phyloP scores from a whole-genome alignment of 2,329 filamentous ascomycete species.

The Venturia nashicola region DNA sequence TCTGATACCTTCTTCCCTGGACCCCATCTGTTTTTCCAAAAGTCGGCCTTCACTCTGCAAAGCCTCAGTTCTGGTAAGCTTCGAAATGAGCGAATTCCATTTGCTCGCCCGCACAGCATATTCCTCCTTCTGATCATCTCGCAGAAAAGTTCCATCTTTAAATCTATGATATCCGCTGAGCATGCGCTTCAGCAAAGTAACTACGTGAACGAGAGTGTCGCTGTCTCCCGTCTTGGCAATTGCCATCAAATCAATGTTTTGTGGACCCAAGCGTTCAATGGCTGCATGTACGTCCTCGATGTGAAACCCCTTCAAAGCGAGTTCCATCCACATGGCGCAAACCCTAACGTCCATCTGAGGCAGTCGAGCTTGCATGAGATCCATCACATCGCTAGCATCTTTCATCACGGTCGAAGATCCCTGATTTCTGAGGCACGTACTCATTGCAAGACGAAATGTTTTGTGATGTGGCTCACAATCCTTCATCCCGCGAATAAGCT shows the following conservation, averaged over 20 bases:
- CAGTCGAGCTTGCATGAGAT: slow-evolving; percentile 43
- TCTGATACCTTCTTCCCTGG: neutral
- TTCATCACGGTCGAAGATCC: slow-evolving; percentile 58
- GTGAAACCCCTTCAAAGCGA: slow-evolving; percentile 34
- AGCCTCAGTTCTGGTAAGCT: neutral
- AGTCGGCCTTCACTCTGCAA: neutral
- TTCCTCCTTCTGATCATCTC: neutral
- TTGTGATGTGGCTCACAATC: slow-evolving; percentile 19
- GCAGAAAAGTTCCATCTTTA: neutral
- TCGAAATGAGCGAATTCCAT: neutral
- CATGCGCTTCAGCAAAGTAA: neutral
- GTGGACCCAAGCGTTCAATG: slow-evolving; percentile 1
- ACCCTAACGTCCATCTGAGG: slow-evolving; percentile 37
- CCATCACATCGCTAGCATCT: slow-evolving; percentile 52
- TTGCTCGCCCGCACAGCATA: neutral
- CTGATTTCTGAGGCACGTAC: slow-evolving; percentile 62
- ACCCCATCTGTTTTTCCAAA: neutral
- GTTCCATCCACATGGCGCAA: slow-evolving; percentile 44
- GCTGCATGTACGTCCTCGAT: slow-evolving; percentile 15
- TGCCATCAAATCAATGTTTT: neutral
- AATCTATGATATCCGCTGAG: neutral
- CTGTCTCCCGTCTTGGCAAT: neutral
- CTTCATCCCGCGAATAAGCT: slow-evolving; percentile 42
- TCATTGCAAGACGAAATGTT: slow-evolving; percentile 62
- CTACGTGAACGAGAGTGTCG: neutral